A percentile compares a stretch with the other conserved stretches of the same genome.
These are phyloP conservation scores for Myrica gale DNA, from an alignment of 306 rosid genomes.

Conservation along the genomic window DNA sequence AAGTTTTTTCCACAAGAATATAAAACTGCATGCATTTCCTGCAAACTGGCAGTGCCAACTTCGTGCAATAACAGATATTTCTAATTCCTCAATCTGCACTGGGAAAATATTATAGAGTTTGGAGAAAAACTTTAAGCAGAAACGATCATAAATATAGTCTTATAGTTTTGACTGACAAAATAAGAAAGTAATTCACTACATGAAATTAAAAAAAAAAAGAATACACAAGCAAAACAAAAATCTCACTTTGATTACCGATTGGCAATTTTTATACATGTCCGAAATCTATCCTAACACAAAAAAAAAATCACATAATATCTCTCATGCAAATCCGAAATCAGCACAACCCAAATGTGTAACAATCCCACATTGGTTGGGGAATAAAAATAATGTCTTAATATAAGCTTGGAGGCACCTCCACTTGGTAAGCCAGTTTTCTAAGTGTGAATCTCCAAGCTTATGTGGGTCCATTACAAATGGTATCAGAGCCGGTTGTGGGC, in stretches of 20 bases:
- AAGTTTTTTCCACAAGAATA: no score
- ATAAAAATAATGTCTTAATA: no score
- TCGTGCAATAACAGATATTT: background rate
- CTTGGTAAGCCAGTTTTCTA: no score
- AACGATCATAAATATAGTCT: background rate
- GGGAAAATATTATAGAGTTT: no score
- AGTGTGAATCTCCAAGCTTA: no score
- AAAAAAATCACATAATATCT: background rate
- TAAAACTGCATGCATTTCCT: background rate
- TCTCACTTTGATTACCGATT: background rate
- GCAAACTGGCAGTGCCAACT: background rate
- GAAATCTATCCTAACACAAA: background rate
- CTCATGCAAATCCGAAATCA: slow-evolving; percentile 8
- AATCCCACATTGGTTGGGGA: no score
- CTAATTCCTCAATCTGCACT: no score
- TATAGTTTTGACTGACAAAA: no score
- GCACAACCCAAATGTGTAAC: slow-evolving; percentile 10
- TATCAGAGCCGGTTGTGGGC: no score
- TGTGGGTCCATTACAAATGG: no score
- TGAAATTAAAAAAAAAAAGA: background rate
- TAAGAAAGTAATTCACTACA: background rate
- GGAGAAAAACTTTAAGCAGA: background rate
- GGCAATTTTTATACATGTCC: background rate
- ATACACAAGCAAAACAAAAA: background rate
- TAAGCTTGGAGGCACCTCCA: no score